Conservation (phyloP, 768 basidiomycete genomes). For the Imleria badia region DNA sequence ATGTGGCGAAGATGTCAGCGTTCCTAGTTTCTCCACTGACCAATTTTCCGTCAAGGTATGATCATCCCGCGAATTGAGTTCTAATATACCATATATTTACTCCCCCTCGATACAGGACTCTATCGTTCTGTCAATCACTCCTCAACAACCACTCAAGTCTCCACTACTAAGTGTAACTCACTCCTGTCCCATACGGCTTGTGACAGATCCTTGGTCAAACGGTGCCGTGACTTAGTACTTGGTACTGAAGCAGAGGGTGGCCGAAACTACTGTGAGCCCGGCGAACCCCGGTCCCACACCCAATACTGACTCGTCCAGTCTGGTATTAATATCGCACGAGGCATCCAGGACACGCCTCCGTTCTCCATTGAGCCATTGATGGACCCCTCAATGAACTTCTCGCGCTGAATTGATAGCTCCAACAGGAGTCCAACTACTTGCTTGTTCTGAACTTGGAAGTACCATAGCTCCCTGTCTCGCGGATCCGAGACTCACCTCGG, state of each 20-base stretch:
- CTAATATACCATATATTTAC: background rate
- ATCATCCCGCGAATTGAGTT: background rate
- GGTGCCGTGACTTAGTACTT: conserved; percentile 2
- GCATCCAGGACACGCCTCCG: background rate
- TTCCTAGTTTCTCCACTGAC: conserved; percentile 47
- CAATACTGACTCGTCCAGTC: background rate
- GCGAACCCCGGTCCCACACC: background rate
- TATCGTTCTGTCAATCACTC: conserved; percentile 49
- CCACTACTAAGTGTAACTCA: conserved; percentile 40
- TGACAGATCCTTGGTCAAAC: conserved; percentile 54
- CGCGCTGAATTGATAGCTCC: background rate
- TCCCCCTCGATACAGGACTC: conserved; percentile 47
- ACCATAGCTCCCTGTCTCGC: background rate
- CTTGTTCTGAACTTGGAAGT: background rate
- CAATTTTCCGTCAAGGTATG: conserved; percentile 52
- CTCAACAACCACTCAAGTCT: conserved; percentile 38
- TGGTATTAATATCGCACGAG: background rate
- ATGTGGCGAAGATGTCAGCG: conserved; percentile 36
- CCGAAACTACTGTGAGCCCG: background rate
- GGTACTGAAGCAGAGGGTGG: background rate
- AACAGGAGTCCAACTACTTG: too few species aligned
- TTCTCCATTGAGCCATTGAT: background rate
- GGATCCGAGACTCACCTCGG: background rate
- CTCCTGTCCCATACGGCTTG: conserved; percentile 53
- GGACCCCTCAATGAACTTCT: background rate